Percentiles rank a stretch among this genome's conserved stretches.
Conservation (phyloP, 768 basidiomycete genomes). For the Trametes gibbosa region DNA sequence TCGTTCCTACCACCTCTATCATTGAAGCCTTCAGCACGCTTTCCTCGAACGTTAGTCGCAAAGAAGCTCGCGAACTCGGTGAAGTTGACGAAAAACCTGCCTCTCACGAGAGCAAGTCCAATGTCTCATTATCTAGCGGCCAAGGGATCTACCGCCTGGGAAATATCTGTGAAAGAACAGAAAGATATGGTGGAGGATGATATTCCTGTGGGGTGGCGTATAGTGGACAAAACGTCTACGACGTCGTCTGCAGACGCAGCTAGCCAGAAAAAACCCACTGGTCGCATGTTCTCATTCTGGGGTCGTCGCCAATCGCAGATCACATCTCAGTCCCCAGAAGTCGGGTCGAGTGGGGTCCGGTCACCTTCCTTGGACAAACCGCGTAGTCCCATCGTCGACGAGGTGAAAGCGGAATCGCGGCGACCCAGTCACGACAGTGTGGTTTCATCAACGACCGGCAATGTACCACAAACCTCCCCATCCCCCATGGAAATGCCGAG, state of each 20-base stretch:
- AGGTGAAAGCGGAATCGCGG: slow-evolving; percentile 10
- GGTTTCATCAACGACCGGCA: slow-evolving; percentile 8
- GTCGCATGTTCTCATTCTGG: slow-evolving; percentile 75
- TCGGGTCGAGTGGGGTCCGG: not conserved
- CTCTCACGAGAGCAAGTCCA: slow-evolving; percentile 57
- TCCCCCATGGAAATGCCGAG: not conserved
- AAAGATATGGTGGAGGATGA: slow-evolving; percentile 53
- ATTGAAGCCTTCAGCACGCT: slow-evolving; percentile 48
- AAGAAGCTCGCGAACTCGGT: slow-evolving; percentile 62
- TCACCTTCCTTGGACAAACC: slow-evolving; percentile 10
- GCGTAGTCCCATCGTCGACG: slow-evolving; percentile 5
- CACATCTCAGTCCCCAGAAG: not conserved
- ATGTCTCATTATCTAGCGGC: slow-evolving; percentile 66
- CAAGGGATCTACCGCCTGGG: slow-evolving; percentile 77
- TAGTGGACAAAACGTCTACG: slow-evolving; percentile 55
- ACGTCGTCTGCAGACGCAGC: slow-evolving; percentile 39
- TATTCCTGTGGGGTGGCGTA: slow-evolving; percentile 69
- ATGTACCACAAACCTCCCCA: not conserved
- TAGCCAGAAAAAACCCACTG: slow-evolving; percentile 45
- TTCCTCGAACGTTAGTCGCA: slow-evolving; percentile 52
- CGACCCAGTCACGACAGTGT: slow-evolving; percentile 23
- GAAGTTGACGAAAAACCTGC: slow-evolving; percentile 59
- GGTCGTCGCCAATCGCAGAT: slow-evolving; percentile 36
- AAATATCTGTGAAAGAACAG: slow-evolving; percentile 57
- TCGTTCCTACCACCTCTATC: slow-evolving; percentile 49